Base-by-base conservation (phyloP, 495 filamentous ascomycete species). In the Aspergillus sclerotiicarbonarius region DNA sequence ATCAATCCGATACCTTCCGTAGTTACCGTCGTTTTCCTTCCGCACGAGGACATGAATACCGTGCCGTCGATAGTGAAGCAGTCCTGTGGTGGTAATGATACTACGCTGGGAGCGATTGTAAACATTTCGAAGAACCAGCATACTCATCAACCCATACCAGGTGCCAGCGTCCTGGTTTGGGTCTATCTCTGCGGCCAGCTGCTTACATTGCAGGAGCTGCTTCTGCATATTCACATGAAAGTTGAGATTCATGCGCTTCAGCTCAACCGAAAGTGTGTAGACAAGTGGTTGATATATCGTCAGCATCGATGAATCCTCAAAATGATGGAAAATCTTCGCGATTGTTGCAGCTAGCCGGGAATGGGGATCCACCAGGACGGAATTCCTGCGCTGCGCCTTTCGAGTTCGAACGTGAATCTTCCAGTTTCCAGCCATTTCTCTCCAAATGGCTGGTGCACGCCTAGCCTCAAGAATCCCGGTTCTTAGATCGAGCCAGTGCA, bases 401-500 rank as follows among this genome's bases (percentile, higher is more conserved):
- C 45, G 41, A 7, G 8, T 57, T 1, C 31, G 72, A 60, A 62
- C 71, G n/a, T 58, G 44, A 10, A 76, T 50, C 45, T 25, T 64
- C 72, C 73, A 78, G 29, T 70, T 69, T 56, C 18, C 56, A 0
- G 19, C 13, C 45, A 66, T 64, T 21, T 62, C 70, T 8, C 76
- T 68, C 54, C 83, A 83, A 58, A 49, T 64, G 8, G 54, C 60
- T 29, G 61, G 64, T n/a, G 44, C 54, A 8, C 47, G 54, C 18
- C 63, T 33, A 4, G 58, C 55, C 46, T 87, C 79, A 4, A 88
- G 51, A 1, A 56, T 41, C 0, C 66, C 61, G 0, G 69, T 76
- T 5, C 57, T 50, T 5, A 85, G 8, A 47, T 87, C 68, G 4
- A 87, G 62, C 86, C 86, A 89, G 57, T 89, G 85, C 0, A 80